Base-by-base conservation (phyloP, 768 basidiomycete species). In the Auriscalpium orientale region DNA sequence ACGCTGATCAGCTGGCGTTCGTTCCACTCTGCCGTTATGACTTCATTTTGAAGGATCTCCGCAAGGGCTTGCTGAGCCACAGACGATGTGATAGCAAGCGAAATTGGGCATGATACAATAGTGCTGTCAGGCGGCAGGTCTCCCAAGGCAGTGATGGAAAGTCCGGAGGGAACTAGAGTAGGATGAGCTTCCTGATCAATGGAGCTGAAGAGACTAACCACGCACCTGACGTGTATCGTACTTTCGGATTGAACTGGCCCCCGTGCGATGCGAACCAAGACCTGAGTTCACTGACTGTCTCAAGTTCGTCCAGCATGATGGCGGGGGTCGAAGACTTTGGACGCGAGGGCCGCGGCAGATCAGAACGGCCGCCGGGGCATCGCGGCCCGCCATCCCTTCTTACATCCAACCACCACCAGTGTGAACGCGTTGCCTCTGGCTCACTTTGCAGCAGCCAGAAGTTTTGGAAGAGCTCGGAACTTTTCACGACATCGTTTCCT, bases 71-170 rank as follows among this genome's bases (percentile, higher is more conserved):
- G 57, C 51, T 67, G 65, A 2, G 85, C 75, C 0, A 74, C 44
- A 34, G 76, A 68, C n/a, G 76, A 74, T 0, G 87, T 87, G 58
- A 91, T 77, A 34, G 79, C 76, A 18, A 91, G 73, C 2, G 73
- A 68, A 62, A 89, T 81, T 0, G 90, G 89, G 59, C 85, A 88
- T 0, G 82, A 78, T 16, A 86, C 83, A 50, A 89, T 74, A 12
- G 71, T 75, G 9, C 76, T 70, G 61, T 89, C 82, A 7, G 69
- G 63, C 21, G 73, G 70, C 45, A 89, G 61, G n/a, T 70, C 67
- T 36, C 74, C 66, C 3, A 64, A 67, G 6, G 89, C 81, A 53
- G 82, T 61, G 37, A 85, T 71, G 18, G 73, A 72, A 54, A 73
- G 72, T 33, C 87, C 87, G 55, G 64, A 66, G 4, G 51, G 33